Conservation (phyloP, 176 grass and related monocot species). For the Otatea glauca region DNA sequence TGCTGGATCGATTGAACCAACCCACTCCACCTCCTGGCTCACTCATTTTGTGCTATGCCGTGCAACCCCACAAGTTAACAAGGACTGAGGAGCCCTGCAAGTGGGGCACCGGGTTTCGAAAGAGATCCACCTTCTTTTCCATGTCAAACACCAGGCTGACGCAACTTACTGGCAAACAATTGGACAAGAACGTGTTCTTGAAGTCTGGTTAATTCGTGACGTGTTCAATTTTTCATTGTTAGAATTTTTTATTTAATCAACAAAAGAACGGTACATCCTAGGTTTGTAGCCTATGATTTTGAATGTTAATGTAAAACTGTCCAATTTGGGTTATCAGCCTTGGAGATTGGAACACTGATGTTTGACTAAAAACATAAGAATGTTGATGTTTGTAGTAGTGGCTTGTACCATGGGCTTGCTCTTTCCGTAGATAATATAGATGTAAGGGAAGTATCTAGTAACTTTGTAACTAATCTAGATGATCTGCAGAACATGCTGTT, state of each 20-base stretch:
- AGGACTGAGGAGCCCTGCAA: background rate
- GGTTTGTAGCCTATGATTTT: background rate
- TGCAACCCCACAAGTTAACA: background rate
- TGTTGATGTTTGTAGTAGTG: background rate
- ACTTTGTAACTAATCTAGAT: background rate
- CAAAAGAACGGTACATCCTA: background rate
- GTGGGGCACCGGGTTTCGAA: background rate
- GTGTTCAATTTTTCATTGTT: background rate
- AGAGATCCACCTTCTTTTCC: background rate
- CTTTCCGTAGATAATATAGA: background rate
- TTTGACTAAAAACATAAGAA: background rate
- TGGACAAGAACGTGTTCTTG: background rate
- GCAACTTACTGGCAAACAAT: background rate
- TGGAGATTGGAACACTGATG: background rate
- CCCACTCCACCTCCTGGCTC: background rate
- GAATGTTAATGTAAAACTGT: background rate
- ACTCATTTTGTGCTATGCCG: background rate
- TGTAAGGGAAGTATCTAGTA: background rate
- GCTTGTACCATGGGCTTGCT: background rate
- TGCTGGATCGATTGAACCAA: background rate
- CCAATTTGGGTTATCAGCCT: slow-evolving; percentile 2
- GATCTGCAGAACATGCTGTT: background rate
- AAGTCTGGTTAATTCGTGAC: background rate
- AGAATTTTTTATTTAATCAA: background rate
- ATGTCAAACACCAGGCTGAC: slow-evolving; percentile 1